Conservation (phyloP, 768 basidiomycete species). For the Leccinum imitatum region DNA sequence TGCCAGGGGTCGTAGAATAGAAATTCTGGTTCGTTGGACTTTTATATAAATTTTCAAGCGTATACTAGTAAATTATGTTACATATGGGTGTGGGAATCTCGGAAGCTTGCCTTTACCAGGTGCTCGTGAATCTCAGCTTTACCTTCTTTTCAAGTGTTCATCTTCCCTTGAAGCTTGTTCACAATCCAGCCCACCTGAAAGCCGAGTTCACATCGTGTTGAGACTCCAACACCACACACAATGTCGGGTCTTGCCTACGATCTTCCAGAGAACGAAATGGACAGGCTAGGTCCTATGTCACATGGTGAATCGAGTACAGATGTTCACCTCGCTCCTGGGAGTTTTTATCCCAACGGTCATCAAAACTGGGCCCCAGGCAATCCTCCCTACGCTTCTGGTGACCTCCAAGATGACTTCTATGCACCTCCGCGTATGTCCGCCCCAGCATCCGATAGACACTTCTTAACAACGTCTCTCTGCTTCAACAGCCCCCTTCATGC, state of each 20-base stretch:
- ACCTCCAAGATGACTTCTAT: conserved; percentile 20
- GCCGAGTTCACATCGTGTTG: neutral
- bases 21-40: neutral
- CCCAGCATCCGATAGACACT: neutral
- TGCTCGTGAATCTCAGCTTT: neutral
- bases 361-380: conserved; percentile 8
- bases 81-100: conserved; percentile 14
- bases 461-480: conserved; percentile 7
- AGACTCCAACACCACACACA: conserved; percentile 1
- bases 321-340: neutral
- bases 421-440: conserved; percentile 22
- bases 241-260: conserved; percentile 36
- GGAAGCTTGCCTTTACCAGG: neutral
- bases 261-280: conserved; percentile 18
- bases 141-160: neutral
- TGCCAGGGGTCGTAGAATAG: conserved; percentile 19
- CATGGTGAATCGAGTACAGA: conserved; percentile 6
- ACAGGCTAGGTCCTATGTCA: conserved; percentile 8
- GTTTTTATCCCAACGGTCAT: conserved; percentile 6
- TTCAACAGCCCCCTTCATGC: conserved; percentile 35
- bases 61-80: neutral
- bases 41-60: conserved; percentile 1
- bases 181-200: neutral
- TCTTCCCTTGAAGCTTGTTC: neutral
- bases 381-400: conserved; percentile 4